Evolutionary conservation across 306 rosid genomes (phyloP).

Genomic region (Castanea mollissima): DNA sequence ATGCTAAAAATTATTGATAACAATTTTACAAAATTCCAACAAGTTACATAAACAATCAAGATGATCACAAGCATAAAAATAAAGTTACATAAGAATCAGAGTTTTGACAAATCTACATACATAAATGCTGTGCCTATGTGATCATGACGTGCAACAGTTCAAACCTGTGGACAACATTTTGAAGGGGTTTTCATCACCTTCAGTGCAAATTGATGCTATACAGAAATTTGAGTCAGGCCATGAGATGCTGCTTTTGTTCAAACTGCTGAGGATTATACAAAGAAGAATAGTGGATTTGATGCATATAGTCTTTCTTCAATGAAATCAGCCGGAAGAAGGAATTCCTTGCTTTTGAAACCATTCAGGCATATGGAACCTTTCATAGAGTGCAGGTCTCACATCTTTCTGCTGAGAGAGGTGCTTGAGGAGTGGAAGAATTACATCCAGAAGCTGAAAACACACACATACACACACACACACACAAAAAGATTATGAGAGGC

Average conservation of each 20-base stretch:
- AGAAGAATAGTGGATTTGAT: conserved; percentile 16
- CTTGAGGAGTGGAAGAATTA: conserved; percentile 87
- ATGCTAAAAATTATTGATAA: conserved; percentile 14
- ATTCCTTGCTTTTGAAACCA: conserved; percentile 94
- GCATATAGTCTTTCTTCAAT: background rate
- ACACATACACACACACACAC: background rate
- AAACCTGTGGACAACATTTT: conserved; percentile 1
- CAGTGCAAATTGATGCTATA: conserved; percentile 36
- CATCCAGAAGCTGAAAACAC: conserved; percentile 64
- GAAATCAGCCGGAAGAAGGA: conserved; percentile 50
- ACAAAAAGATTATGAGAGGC: background rate
- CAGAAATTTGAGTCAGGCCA: conserved; percentile 25
- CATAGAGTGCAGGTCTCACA: conserved; percentile 68
- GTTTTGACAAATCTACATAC: conserved; percentile 33
- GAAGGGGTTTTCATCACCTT: conserved; percentile 11
- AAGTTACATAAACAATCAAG: conserved; percentile 11
- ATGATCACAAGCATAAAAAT: conserved; percentile 29
- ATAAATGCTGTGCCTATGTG: conserved; percentile 15
- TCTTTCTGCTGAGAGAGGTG: conserved; percentile 67
- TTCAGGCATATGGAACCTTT: conserved; percentile 85
- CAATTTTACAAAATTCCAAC: conserved; percentile 20
- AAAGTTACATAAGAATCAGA: conserved; percentile 27
- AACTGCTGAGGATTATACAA: conserved; percentile 6
- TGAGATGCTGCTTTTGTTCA: conserved; percentile 22
- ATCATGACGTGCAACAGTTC: background rate